phyloP scores from a whole-genome alignment of 2,329 filamentous ascomycete species.

The Exophiala mesophila region DNA sequence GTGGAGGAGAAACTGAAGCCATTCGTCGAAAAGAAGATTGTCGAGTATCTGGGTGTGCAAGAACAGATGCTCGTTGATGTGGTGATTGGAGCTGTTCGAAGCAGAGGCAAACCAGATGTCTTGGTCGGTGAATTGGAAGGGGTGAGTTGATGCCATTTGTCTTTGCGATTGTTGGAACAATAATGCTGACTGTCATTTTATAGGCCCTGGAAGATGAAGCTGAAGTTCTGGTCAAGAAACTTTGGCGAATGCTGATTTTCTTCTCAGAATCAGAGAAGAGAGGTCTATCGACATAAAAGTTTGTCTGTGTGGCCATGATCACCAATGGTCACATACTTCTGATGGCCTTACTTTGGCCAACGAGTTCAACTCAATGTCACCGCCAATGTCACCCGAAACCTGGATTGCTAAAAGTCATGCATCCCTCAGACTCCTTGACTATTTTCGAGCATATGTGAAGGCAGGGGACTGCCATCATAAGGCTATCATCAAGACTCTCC shows the following conservation, averaged over 20 bases:
- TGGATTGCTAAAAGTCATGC: too few species aligned
- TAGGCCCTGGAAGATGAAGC: constrained; percentile 91
- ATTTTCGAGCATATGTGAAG: too few species aligned
- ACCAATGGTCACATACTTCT: too few species aligned
- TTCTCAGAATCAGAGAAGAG: constrained; percentile 92
- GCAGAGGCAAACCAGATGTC: constrained; percentile 68
- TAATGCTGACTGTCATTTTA: constrained; percentile 14
- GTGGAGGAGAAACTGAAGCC: constrained; percentile 82
- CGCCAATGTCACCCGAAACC: too few species aligned
- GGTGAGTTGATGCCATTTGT: constrained; percentile 48
- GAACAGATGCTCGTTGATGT: constrained; percentile 93
- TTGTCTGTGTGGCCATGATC: too few species aligned
- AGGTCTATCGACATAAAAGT: constrained; percentile 63
- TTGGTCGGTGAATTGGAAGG: constrained; percentile 80
- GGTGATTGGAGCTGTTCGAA: constrained; percentile 79
- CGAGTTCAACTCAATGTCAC: too few species aligned
- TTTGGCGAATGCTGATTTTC: constrained; percentile 98
- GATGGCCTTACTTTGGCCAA: too few species aligned
- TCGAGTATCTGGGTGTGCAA: constrained; percentile 93
- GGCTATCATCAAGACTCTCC: too few species aligned
- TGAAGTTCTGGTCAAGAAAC: constrained; percentile 87
- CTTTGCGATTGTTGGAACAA: background rate
- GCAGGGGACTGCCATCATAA: too few species aligned
- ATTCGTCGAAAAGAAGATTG: constrained; percentile 97
- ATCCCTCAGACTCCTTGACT: too few species aligned